phyloP scores from a whole-genome alignment of 495 filamentous ascomycete species.

The Pseudomonodictys pantanalensis region DNA sequence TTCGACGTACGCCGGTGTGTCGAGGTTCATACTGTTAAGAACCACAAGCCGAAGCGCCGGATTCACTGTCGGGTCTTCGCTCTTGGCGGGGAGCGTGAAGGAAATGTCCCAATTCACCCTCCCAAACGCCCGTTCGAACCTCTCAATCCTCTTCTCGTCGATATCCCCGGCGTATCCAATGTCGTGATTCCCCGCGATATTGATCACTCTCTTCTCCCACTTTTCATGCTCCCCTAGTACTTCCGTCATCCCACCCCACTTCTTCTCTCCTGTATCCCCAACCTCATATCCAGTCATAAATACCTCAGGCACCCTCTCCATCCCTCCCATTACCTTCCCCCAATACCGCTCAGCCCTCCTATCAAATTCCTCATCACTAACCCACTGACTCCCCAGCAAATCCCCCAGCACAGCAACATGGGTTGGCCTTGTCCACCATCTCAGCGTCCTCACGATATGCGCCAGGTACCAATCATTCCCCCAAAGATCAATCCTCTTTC shows the following conservation, averaged over 20 bases:
- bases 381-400: slow-evolving; percentile 94
- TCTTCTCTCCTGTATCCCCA: slow-evolving; percentile 45
- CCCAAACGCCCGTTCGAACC: slow-evolving; percentile 82
- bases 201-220: slow-evolving; percentile 78
- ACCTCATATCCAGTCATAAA: slow-evolving; percentile 36
- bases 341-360: slow-evolving; percentile 71
- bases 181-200: slow-evolving; percentile 92
- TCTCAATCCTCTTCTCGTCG: slow-evolving; percentile 61
- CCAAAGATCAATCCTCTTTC: slow-evolving; percentile 80
- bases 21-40: slow-evolving; percentile 88
- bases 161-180: slow-evolving; percentile 94
- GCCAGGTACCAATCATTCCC: slow-evolving; percentile 95
- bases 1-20: slow-evolving; percentile 67
- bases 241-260: slow-evolving; percentile 29
- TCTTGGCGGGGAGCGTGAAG: slow-evolving; percentile 54
- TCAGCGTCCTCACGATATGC: slow-evolving; percentile 83
- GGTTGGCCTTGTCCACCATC: slow-evolving; percentile 77
- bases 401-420: slow-evolving; percentile 90
- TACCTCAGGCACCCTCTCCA: slow-evolving; percentile 52
- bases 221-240: slow-evolving; percentile 52
- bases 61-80: slow-evolving; percentile 23
- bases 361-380: slow-evolving; percentile 78
- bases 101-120: slow-evolving; percentile 81
- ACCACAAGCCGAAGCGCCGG: slow-evolving; percentile 70
- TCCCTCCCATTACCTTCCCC: slow-evolving; percentile 71